These are phyloP conservation scores for Mortierella alpina DNA, from an alignment of 192 early-diverging fungal species.

Conservation along the genomic window DNA sequence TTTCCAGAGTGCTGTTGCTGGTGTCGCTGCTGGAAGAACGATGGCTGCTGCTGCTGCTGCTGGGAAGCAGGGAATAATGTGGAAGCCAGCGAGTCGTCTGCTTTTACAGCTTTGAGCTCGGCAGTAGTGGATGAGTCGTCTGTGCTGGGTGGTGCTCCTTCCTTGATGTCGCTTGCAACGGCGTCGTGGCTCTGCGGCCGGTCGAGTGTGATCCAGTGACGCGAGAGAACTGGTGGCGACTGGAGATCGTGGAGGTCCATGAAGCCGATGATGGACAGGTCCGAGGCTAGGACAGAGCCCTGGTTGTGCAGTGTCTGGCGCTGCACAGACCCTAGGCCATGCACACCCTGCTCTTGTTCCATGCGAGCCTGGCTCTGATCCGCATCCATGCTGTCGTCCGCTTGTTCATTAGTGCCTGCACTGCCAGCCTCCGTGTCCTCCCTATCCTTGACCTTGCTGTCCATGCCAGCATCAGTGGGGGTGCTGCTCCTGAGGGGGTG, in stretches of 20 bases:
- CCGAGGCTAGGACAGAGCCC: slow-evolving; percentile 26
- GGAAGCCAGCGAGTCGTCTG: slow-evolving; percentile 17
- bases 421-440: too few species aligned
- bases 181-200: slow-evolving; percentile 3
- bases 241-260: slow-evolving; percentile 21
- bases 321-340: slow-evolving; percentile 10
- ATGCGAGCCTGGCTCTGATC: too few species aligned
- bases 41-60: not conserved
- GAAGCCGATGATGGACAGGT: slow-evolving; percentile 49
- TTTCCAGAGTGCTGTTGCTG: not conserved
- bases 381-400: too few species aligned
- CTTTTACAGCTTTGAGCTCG: slow-evolving; percentile 7
- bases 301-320: slow-evolving; percentile 39
- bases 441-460: too few species aligned
- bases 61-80: slow-evolving; percentile 11
- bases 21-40: not conserved
- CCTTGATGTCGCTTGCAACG: not conserved
- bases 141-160: not conserved
- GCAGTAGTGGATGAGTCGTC: not conserved
- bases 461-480: too few species aligned
- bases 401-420: too few species aligned
- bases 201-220: slow-evolving; percentile 42
- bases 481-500: too few species aligned
- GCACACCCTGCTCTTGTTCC: not conserved
- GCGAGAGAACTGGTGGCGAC: slow-evolving; percentile 42